A percentile compares a stretch with the other conserved stretches of the same genome.
phyloP scores from a whole-genome alignment of 305 asterid genomes.

The Plantago coronopus region DNA sequence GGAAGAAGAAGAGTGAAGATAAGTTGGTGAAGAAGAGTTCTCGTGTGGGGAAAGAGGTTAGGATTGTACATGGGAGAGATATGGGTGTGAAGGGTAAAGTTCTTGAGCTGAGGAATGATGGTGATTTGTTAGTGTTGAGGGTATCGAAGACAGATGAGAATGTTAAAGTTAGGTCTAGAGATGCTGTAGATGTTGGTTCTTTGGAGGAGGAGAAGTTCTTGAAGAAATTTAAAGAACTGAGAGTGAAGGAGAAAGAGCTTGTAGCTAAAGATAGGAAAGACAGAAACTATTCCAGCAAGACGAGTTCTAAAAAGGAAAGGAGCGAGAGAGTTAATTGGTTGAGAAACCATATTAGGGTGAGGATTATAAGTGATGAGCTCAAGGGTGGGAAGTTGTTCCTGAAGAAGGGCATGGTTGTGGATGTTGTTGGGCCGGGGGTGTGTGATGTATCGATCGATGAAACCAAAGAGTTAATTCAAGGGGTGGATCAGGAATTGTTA shows the following conservation, averaged over 20 bases:
- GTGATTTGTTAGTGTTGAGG: slow-evolving; percentile 50
- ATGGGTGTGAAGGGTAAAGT: slow-evolving; percentile 65
- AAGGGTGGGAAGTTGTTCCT: slow-evolving; percentile 63
- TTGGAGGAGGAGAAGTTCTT: slow-evolving; percentile 6
- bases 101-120: slow-evolving; percentile 45
- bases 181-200: slow-evolving; percentile 66
- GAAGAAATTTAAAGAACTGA: slow-evolving; percentile 13
- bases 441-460: slow-evolving; percentile 73
- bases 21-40: slow-evolving; percentile 30
- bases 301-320: slow-evolving; percentile 29
- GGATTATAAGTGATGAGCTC: slow-evolving; percentile 52
- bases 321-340: slow-evolving; percentile 55
- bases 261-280: slow-evolving; percentile 21
- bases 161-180: slow-evolving; percentile 40
- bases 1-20: slow-evolving; percentile 20
- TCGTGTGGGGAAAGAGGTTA: slow-evolving; percentile 54
- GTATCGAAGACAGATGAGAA: slow-evolving; percentile 38
- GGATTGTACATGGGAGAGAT: slow-evolving; percentile 57
- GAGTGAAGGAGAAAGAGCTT: slow-evolving; percentile 27
- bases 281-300: slow-evolving; percentile 23
- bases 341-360: slow-evolving; percentile 69
- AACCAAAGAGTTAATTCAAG: slow-evolving; percentile 67
- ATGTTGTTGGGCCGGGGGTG: slow-evolving; percentile 64
- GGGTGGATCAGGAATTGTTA: slow-evolving; percentile 61
- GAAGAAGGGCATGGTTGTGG: slow-evolving; percentile 73